Base-by-base conservation (phyloP, 495 filamentous ascomycete genomes). In the Xylaria curta region DNA sequence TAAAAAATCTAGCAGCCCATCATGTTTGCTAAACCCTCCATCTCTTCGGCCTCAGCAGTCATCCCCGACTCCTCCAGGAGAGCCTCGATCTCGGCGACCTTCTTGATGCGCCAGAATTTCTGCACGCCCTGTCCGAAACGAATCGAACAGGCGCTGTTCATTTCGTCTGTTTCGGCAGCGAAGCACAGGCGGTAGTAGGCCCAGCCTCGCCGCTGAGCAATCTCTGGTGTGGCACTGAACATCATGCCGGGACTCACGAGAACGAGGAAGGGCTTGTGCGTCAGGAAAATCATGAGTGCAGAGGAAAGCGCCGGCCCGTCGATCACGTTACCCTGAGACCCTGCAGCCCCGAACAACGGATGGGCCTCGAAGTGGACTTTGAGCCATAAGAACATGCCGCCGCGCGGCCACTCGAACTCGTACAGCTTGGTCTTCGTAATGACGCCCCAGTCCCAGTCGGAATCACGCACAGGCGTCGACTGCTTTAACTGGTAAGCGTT, bases 311-410 rank as follows among this genome's bases (percentile, higher is more conserved):
- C 69, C 36, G 80, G 67, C 7, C 85, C 80, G 33, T 78, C 65
- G 51, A 88, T 66, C 12, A 78, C 46, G 65, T 76, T 69, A 40
- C 77, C 51, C 53, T 56, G 51, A 17, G 77, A 71, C 40, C 79
- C 78, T 72, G 83, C 81, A 36, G 81, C 80, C 8, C 83, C 81
- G 47, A 80, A 88, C 26, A 97, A 83, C 10, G 94, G 94, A 74
- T 98, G 95, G 0, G 81, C 82, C 15, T 90, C 85, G 69, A 95
- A 88, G 56, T 87, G 79, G 28, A 96, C 74, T 24, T 87, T 83
- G 0, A 97, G 73, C 95, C 95, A 98, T 28, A 96, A 80, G 78
- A 97, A 97, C 95, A 97, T 97, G 73, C 95, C 95, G 19, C 90
- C 95, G n/a, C 90, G 87, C 1, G 95, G 95, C 85, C 90, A 91